phyloP scores from a whole-genome alignment of 2,329 filamentous ascomycete genomes.

The Acrocalymma vagum region DNA sequence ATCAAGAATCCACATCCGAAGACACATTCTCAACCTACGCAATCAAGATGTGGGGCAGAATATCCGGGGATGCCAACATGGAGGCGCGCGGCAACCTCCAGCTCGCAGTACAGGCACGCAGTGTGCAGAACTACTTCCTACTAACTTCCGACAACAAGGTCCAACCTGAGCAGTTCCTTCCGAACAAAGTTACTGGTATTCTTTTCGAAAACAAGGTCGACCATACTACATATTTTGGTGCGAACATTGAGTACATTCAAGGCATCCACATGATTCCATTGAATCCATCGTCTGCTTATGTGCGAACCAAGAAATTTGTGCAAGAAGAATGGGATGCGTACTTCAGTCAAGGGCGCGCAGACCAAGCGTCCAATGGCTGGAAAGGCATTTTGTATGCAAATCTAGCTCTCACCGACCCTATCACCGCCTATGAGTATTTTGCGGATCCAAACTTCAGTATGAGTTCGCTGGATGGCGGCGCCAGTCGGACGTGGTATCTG shows the following conservation, averaged over 20 bases:
- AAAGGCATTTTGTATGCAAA: slow-evolving; percentile 86
- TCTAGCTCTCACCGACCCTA: slow-evolving; percentile 78
- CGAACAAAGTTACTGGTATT: slow-evolving; percentile 77
- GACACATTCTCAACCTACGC: slow-evolving; percentile 90
- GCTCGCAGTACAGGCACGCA: slow-evolving; percentile 78
- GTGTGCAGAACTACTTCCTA: slow-evolving; percentile 83
- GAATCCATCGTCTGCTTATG: slow-evolving; percentile 74
- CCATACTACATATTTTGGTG: slow-evolving; percentile 88
- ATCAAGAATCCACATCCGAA: slow-evolving; percentile 92
- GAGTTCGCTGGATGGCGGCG: slow-evolving; percentile 80
- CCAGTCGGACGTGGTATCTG: slow-evolving; percentile 55
- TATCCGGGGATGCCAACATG: slow-evolving; percentile 77
- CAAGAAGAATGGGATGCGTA: slow-evolving; percentile 72
- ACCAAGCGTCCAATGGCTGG: slow-evolving; percentile 79
- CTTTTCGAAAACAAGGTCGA: slow-evolving; percentile 97
- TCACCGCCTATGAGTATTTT: slow-evolving; percentile 79
- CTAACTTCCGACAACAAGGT: slow-evolving; percentile 75
- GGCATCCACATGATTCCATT: slow-evolving; percentile 87
- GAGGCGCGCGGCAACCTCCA: slow-evolving; percentile 84
- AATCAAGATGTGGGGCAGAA: slow-evolving; percentile 92
- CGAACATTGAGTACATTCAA: slow-evolving; percentile 71
- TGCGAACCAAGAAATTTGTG: slow-evolving; percentile 76
- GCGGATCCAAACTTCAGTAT: slow-evolving; percentile 70
- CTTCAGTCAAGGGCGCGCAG: slow-evolving; percentile 74
- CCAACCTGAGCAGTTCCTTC: slow-evolving; percentile 79